A percentile compares a stretch with the other conserved stretches of the same genome.
Conservation (phyloP, 768 basidiomycete species). For the Boletus rufocinnamomeus region DNA sequence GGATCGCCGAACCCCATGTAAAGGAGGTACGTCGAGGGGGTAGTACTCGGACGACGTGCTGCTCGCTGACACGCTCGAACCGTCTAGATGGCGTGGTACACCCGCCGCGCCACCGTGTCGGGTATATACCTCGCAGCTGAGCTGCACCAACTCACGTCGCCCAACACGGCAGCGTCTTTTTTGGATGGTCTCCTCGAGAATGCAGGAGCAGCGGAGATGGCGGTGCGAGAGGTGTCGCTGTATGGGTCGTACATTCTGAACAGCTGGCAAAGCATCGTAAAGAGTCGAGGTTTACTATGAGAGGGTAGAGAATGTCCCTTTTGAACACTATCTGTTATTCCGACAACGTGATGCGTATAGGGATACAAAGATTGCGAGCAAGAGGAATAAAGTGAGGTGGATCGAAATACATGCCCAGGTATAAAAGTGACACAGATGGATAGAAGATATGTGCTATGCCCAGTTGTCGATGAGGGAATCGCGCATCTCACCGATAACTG, state of each 20-base stretch:
- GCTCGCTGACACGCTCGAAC: background rate
- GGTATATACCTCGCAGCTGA: conserved; percentile 76
- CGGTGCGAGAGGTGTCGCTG: conserved; percentile 51
- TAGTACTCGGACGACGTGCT: background rate
- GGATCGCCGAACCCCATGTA: conserved; percentile 52
- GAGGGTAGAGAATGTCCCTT: background rate
- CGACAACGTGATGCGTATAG: conserved; percentile 15
- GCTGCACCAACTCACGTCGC: conserved; percentile 80
- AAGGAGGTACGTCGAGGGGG: conserved; percentile 50
- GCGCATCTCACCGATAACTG: conserved; percentile 89
- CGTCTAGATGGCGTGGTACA: conserved; percentile 69
- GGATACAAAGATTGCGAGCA: conserved; percentile 25
- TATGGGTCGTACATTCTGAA: conserved; percentile 63
- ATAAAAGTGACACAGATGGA: background rate
- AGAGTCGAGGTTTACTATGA: conserved; percentile 60
- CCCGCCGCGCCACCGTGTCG: conserved; percentile 63
- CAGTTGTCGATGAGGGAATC: conserved; percentile 91
- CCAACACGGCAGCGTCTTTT: conserved; percentile 64
- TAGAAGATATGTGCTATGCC: conserved; percentile 52
- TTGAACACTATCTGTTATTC: conserved; percentile 17
- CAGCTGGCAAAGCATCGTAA: conserved; percentile 73
- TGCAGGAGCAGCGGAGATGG: conserved; percentile 45
- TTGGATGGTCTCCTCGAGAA: conserved; percentile 62
- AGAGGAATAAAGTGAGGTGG: background rate
- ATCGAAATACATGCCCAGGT: conserved; percentile 7